Evolutionary conservation across 2,329 filamentous ascomycete genomes (phyloP).

Genomic region (Neoscytalidium dimidiatum): DNA sequence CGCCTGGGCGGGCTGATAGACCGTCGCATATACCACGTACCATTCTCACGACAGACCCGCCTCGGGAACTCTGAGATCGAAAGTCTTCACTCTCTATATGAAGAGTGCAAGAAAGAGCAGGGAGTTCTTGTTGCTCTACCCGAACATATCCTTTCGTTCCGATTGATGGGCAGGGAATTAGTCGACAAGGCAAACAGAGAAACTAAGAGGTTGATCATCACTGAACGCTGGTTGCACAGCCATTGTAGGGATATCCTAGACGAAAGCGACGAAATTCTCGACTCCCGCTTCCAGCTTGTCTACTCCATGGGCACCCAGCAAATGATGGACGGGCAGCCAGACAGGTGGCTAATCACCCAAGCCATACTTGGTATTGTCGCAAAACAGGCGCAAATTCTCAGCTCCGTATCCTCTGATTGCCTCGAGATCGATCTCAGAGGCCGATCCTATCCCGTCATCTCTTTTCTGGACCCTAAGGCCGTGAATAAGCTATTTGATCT

Average conservation of each 20-base stretch:
- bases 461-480: constrained; percentile 25
- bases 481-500: constrained; percentile 41
- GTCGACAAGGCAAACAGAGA: not conserved
- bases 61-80: constrained; percentile 35
- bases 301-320: constrained; percentile 9
- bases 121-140: not conserved
- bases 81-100: constrained; percentile 42
- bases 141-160: constrained; percentile 11
- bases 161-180: not conserved
- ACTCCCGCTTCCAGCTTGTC: not conserved
- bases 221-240: constrained; percentile 47
- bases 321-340: not conserved
- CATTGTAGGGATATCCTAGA: constrained; percentile 52
- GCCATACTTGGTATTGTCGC: not conserved
- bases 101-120: constrained; percentile 46
- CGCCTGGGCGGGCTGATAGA: constrained; percentile 57
- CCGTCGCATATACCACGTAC: constrained; percentile 58
- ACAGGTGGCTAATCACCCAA: not conserved
- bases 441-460: constrained; percentile 48
- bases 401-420: too few species aligned
- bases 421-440: too few species aligned
- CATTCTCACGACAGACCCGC: constrained; percentile 56
- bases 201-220: not conserved
- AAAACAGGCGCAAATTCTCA: constrained; percentile 41
- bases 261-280: constrained; percentile 2